Base-by-base conservation (phyloP, 2,329 filamentous ascomycete genomes). In the Beauveria brongniartii region DNA sequence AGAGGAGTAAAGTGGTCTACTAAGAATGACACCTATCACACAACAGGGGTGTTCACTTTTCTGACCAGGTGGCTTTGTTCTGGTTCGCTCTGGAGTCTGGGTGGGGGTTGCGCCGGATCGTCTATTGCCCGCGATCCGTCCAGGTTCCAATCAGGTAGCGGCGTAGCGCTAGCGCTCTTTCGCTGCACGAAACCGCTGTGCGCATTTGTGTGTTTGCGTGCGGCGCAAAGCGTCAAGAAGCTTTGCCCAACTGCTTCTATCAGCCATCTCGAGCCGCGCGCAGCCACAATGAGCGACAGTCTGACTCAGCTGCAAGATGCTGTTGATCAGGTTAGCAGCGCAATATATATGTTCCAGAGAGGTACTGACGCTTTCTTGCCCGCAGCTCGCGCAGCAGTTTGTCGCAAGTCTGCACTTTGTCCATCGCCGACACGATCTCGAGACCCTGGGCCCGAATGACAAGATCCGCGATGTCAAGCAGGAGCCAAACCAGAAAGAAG, bases 231-330 rank as follows among this genome's bases (percentile, higher is more conserved):
- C 40, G 28, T 59, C 47, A 7, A 59, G 37, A 59, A 52, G 56
- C 47, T 52, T 51, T 40, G 20, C 30, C n/a, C 22, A 43, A 18
- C 30, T 28, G 28, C 12, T 34, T 28, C 22, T 16, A 16, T 20
- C 8, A 12, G n/a, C 10, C 22, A 26, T 50, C 18, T 41, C 28
- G 14, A 59, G 30, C 37, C 24, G 10, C n/a, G 47, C 28, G 57
- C 57, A 37, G 3, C n/a, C 64, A 73, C 65, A 7, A 91, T 91
- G 86, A 82, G 82, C 30, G 91, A 95, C 71, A 81, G 88, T 64
- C 80, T 95, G 62, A 93, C 91, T 1, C 90, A 94, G 73, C 80
- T 94, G 62, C 91, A 95, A 74, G 90, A 94, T 77, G 87, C 89
- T 73, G 84, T 93, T 63, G 90, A 94, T 69, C 86, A 92, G 81